A percentile compares a stretch with the other conserved stretches of the same genome.
These are phyloP conservation scores for Penicillium mononematosum DNA, from an alignment of 495 filamentous ascomycete genomes.

Conservation along the genomic window DNA sequence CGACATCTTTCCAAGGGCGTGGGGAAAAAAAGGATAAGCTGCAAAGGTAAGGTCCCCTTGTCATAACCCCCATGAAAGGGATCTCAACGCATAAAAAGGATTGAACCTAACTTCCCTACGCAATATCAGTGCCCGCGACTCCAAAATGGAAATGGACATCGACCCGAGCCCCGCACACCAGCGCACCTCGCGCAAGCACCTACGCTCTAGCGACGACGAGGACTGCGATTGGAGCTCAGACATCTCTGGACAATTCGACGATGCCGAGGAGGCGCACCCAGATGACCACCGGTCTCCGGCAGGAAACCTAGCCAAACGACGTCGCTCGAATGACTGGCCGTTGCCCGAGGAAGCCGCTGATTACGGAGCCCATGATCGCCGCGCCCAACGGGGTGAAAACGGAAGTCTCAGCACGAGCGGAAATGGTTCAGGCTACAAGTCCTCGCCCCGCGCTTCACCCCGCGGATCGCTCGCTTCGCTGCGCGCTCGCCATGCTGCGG, in stretches of 20 bases:
- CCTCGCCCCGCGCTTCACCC: slow-evolving; percentile 35
- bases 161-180: slow-evolving; percentile 22
- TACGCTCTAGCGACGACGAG: slow-evolving; percentile 26
- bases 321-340: slow-evolving; percentile 52
- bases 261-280: slow-evolving; percentile 38
- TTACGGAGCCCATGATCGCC: slow-evolving; percentile 20
- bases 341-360: slow-evolving; percentile 34
- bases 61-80: slow-evolving; percentile 5
- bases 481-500: slow-evolving; percentile 21
- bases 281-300: slow-evolving; percentile 27
- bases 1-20: slow-evolving; percentile 19
- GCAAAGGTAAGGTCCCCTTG: slow-evolving; percentile 25
- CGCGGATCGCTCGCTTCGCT: slow-evolving; percentile 22
- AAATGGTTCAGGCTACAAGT: slow-evolving; percentile 9
- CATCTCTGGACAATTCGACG: slow-evolving; percentile 42
- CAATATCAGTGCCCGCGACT: slow-evolving; percentile 2
- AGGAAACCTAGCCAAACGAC: slow-evolving; percentile 43
- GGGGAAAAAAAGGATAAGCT: slow-evolving; percentile 11
- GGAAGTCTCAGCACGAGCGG: slow-evolving; percentile 3
- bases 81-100: slow-evolving; percentile 8
- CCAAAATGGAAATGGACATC: slow-evolving; percentile 23
- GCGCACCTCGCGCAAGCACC: slow-evolving; percentile 36
- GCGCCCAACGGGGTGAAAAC: slow-evolving; percentile 13
- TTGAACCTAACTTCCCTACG: slow-evolving; percentile 12
- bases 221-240: slow-evolving; percentile 32